These are phyloP conservation scores for Pyrenochaeta sp. DNA, from an alignment of 2,329 filamentous ascomycete species.

Conservation along the genomic window DNA sequence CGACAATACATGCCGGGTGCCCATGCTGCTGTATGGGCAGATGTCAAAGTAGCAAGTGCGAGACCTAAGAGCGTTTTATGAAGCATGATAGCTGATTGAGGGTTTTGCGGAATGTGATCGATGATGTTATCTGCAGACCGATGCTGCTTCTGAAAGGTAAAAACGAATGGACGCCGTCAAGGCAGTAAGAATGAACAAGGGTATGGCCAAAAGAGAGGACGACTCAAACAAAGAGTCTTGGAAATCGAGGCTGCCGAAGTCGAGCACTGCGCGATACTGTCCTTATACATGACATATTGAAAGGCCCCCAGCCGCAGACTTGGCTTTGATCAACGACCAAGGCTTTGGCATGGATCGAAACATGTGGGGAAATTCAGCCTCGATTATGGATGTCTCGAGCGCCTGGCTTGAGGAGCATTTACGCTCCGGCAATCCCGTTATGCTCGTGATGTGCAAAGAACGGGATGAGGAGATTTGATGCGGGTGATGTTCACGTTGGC, in stretches of 20 bases:
- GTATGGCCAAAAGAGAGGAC: neutral
- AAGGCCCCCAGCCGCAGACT: neutral
- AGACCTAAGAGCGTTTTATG: conserved; percentile 14
- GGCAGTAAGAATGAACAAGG: conserved; percentile 11
- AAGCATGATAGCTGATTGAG: conserved; percentile 13
- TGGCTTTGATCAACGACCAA: conserved; percentile 3
- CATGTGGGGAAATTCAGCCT: conserved; percentile 5
- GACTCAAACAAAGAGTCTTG: neutral
- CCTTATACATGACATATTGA: neutral
- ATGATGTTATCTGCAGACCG: conserved; percentile 4
- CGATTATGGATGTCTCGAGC: neutral
- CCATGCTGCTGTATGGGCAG: conserved; percentile 51
- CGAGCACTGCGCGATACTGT: neutral
- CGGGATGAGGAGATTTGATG: conserved; percentile 1
- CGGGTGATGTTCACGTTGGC: neutral
- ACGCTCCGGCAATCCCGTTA: neutral
- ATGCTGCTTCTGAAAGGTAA: conserved; percentile 1
- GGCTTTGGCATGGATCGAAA: conserved; percentile 7
- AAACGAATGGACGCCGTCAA: conserved; percentile 24
- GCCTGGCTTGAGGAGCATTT: neutral
- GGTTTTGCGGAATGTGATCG: neutral
- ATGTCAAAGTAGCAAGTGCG: conserved; percentile 16
- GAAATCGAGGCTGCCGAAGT: neutral
- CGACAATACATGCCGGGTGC: conserved; percentile 53
- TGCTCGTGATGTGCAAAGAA: conserved; percentile 3